phyloP scores from a whole-genome alignment of 805 yeast genomes.

The Brettanomyces naardenensis region DNA sequence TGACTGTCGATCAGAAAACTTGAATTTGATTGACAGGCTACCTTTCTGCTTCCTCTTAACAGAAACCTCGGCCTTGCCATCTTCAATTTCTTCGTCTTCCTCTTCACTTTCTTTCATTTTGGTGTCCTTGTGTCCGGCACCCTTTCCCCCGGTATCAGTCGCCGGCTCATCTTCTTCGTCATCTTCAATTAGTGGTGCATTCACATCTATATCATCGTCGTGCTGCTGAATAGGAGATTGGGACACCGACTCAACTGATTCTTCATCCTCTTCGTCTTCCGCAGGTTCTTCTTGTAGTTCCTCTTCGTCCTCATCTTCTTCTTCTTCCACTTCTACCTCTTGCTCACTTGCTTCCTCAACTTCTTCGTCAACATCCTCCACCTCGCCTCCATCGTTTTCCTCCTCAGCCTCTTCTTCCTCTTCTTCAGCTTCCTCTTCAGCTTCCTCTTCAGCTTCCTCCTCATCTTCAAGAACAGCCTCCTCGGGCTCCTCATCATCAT shows the following conservation, averaged over 20 bases:
- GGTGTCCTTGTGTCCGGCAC: not conserved
- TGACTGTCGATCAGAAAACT: constrained; percentile 13
- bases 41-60: constrained; percentile 10
- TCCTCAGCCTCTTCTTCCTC: constrained; percentile 5
- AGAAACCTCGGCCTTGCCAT: constrained; percentile 1
- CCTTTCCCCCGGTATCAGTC: not conserved
- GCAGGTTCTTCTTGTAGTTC: constrained; percentile 7
- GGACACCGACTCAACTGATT: not conserved
- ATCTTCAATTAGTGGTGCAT: constrained; percentile 8
- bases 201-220: constrained; percentile 6
- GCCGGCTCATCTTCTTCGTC: constrained; percentile 8
- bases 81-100: not conserved
- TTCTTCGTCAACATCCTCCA: constrained; percentile 4
- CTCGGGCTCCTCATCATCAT: constrained; percentile 1
- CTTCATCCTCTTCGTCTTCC: constrained; percentile 3
- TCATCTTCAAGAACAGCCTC: constrained; percentile 22
- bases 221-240: not conserved
- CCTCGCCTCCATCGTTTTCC: constrained; percentile 4
- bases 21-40: constrained; percentile 11
- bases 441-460: constrained; percentile 22
- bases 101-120: not conserved
- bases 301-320: constrained; percentile 3
- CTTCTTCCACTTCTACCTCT: constrained; percentile 7
- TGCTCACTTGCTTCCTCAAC: constrained; percentile 7
- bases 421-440: not conserved